A percentile compares a stretch with the other conserved stretches of the same genome.
Evolutionary conservation across 2,329 filamentous ascomycete species (phyloP).

Genomic region (Biscogniauxia marginata): DNA sequence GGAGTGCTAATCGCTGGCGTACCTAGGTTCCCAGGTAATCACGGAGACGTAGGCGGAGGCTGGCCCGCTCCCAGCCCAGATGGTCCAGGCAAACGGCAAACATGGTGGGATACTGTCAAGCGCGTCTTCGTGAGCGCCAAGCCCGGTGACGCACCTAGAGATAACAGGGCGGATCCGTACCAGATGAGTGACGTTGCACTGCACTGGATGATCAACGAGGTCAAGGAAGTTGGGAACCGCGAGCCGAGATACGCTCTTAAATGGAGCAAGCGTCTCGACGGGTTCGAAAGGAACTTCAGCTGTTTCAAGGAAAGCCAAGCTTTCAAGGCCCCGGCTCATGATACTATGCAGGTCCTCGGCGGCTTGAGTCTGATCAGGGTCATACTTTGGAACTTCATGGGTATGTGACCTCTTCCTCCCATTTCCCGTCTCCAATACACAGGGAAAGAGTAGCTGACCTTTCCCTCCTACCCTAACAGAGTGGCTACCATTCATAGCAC

Average conservation of each 20-base stretch:
- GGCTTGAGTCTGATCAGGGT: slow-evolving; percentile 40
- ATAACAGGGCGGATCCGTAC: slow-evolving; percentile 34
- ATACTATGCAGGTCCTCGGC: slow-evolving; percentile 37
- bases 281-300: slow-evolving; percentile 34
- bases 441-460: slow-evolving; percentile 1
- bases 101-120: slow-evolving; percentile 35
- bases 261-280: slow-evolving; percentile 33
- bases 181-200: slow-evolving; percentile 51
- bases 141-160: slow-evolving; percentile 30
- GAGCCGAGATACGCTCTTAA: slow-evolving; percentile 34
- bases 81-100: slow-evolving; percentile 22
- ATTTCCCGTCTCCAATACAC: no score
- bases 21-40: background rate
- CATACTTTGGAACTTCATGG: slow-evolving; percentile 43
- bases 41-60: background rate
- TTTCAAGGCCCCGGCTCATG: slow-evolving; percentile 36
- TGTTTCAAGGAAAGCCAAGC: slow-evolving; percentile 31
- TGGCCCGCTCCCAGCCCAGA: background rate
- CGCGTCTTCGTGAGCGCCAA: slow-evolving; percentile 37
- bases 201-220: slow-evolving; percentile 52
- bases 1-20: background rate
- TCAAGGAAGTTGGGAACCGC: slow-evolving; percentile 37
- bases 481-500: slow-evolving; percentile 39
- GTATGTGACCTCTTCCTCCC: no score
- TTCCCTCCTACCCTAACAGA: slow-evolving; percentile 25